Evolutionary conservation across 192 early-diverging fungal species (phyloP).

Genomic region (Coemansia aciculifera): DNA sequence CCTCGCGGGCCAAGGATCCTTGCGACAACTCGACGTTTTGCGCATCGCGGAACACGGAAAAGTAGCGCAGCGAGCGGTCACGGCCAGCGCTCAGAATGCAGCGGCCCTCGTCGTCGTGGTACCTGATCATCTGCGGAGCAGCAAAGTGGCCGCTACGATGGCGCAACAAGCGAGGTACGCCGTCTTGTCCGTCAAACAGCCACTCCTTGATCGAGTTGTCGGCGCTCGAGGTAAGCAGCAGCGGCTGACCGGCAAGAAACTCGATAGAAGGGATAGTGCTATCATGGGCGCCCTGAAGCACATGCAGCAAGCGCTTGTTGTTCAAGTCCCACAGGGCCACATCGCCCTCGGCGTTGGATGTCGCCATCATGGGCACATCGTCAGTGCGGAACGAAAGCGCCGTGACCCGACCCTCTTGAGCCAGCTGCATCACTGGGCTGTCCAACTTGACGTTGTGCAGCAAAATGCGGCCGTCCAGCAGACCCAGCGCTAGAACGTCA

Average conservation of each 20-base stretch:
- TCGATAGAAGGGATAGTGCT: constrained; percentile 71
- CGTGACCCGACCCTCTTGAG: constrained; percentile 89
- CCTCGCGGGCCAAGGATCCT: constrained; percentile 46
- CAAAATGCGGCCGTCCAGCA: constrained; percentile 82
- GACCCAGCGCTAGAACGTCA: constrained; percentile 91
- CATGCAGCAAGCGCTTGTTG: constrained; percentile 67
- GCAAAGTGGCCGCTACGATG: constrained; percentile 83
- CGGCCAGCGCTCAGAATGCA: constrained; percentile 77
- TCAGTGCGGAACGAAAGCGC: constrained; percentile 90
- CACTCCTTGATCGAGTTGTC: constrained; percentile 97
- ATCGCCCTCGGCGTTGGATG: constrained; percentile 84
- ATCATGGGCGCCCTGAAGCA: constrained; percentile 86
- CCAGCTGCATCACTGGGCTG: constrained; percentile 69
- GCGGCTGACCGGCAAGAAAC: constrained; percentile 81
- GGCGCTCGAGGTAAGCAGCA: constrained; percentile 81
- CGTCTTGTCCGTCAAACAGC: constrained; percentile 89
- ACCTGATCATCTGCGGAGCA: constrained; percentile 79
- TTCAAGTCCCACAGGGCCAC: constrained; percentile 92
- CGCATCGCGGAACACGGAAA: constrained; percentile 83
- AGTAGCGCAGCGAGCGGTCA: constrained; percentile 80
- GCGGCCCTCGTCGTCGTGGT: constrained; percentile 73
- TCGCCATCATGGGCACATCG: constrained; percentile 84
- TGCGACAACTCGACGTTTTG: constrained; percentile 88
- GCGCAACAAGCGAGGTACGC: constrained; percentile 76
- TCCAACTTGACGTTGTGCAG: constrained; percentile 87